Evolutionary conservation across 768 basidiomycete species (phyloP).

Genomic region (Termitomyces sp.): DNA sequence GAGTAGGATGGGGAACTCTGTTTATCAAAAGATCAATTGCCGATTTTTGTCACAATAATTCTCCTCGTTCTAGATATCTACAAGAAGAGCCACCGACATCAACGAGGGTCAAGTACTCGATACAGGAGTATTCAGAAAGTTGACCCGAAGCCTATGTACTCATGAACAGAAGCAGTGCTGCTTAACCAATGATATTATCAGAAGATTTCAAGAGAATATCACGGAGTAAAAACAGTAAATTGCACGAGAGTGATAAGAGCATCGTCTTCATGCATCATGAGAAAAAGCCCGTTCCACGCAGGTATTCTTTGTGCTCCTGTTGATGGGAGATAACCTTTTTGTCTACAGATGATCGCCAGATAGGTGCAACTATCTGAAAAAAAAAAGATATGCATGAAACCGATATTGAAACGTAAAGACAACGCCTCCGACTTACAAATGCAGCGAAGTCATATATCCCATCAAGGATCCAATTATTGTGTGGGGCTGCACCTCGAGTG

Average conservation of each 20-base stretch:
- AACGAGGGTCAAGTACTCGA: too few species aligned
- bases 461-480: slow-evolving; percentile 59
- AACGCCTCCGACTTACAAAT: slow-evolving; percentile 30
- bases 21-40: too few species aligned
- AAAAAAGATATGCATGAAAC: slow-evolving; percentile 1
- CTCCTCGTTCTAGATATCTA: too few species aligned
- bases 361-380: slow-evolving; percentile 41
- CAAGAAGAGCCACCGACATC: too few species aligned
- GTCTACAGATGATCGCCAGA: slow-evolving; percentile 50
- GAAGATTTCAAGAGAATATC: too few species aligned
- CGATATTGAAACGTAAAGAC: slow-evolving; percentile 1
- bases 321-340: slow-evolving; percentile 38
- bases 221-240: background rate
- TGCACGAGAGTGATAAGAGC: background rate
- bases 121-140: too few species aligned
- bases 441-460: slow-evolving; percentile 38
- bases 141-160: too few species aligned
- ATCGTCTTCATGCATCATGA: slow-evolving; percentile 2
- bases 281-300: slow-evolving; percentile 40
- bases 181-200: too few species aligned
- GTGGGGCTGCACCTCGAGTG: slow-evolving; percentile 58
- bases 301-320: slow-evolving; percentile 41
- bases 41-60: too few species aligned
- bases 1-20: too few species aligned
- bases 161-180: too few species aligned